Evolutionary conservation across 768 basidiomycete genomes (phyloP), one percentile per base, ranked within the genome.

Genomic region (Mycena leptocephala): DNA sequence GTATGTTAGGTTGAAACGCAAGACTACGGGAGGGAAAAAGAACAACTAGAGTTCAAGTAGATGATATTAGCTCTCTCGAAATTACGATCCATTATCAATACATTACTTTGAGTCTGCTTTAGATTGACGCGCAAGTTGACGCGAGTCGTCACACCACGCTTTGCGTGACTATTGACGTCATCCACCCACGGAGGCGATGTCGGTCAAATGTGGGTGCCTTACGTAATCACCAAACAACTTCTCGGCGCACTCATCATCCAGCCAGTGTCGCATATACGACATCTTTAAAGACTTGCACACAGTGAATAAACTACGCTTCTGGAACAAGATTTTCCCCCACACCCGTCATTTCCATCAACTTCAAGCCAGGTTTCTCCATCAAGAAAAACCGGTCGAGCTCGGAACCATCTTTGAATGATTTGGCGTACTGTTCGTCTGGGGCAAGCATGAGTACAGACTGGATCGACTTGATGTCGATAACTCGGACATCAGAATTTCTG

Each of bases 391-490:
- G 48, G 16, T 72, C 62, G 0, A 56, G n/a, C 26, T 72, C 71
- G 5, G 63, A 10, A 2, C 63, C 63, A 14, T 72, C 71, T 0
- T 18, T 22, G 53, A 39, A 46, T 1, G 24, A 28, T 6, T 30
- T 56, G 8, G n/a, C 22, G 22, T 72, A 72, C 0, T 30, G 74
- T 2, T 58, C 39, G 18, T 74, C 70, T 0, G 81, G 82, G 0
- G 82, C 70, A 82, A 85, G 81, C 13, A 80, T 80, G n/a, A 85
- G 74, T 16, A 80, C 74, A 8, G 81, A 77, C 0, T 26, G n/a
- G 39, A 85, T 82, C 3, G 7, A 2, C 28, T 74, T 78, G 4
- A 80, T 30, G 2, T 79, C 53, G n/a, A 79, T 37, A 10, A 84
- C 66, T n/a, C 59, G 22, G 1, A 79, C 61, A 5, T 32, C 69